Evolutionary conservation across 192 early-diverging fungal genomes (phyloP).

Genomic region (Gigaspora rosea): DNA sequence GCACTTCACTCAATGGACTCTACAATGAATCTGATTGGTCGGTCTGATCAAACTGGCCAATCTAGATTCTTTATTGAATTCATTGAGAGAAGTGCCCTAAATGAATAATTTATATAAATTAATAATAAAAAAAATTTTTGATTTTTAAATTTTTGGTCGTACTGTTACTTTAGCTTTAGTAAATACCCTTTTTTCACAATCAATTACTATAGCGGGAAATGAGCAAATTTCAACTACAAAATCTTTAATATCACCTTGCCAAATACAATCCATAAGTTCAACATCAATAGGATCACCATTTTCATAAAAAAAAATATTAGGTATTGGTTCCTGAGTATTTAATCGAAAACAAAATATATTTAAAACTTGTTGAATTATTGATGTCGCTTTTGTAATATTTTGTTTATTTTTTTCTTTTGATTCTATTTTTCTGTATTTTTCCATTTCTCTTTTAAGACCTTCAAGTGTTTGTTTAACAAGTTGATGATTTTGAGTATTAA

Average conservation of each 20-base stretch:
- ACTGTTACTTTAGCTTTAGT: constrained; percentile 22
- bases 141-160: not conserved
- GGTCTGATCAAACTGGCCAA: no score
- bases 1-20: no score
- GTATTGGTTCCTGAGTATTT: not conserved
- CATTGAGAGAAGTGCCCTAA: no score
- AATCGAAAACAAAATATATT: constrained; percentile 14
- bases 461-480: not conserved
- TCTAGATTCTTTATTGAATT: no score
- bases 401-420: constrained; percentile 2
- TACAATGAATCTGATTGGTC: no score
- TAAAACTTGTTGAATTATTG: constrained; percentile 7
- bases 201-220: not conserved
- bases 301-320: not conserved
- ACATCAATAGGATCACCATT: not conserved
- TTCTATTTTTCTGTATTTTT: constrained; percentile 1
- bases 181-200: not conserved
- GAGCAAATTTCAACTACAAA: constrained; percentile 22
- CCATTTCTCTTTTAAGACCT: not conserved
- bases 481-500: not conserved
- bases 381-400: not conserved
- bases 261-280: constrained; percentile 5
- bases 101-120: no score
- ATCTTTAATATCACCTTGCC: constrained; percentile 3
- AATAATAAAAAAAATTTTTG: no score